Evolutionary conservation across 2,329 filamentous ascomycete genomes (phyloP), one percentile per base, ranked within the genome.

Genomic region (Diaporthe longicolla): DNA sequence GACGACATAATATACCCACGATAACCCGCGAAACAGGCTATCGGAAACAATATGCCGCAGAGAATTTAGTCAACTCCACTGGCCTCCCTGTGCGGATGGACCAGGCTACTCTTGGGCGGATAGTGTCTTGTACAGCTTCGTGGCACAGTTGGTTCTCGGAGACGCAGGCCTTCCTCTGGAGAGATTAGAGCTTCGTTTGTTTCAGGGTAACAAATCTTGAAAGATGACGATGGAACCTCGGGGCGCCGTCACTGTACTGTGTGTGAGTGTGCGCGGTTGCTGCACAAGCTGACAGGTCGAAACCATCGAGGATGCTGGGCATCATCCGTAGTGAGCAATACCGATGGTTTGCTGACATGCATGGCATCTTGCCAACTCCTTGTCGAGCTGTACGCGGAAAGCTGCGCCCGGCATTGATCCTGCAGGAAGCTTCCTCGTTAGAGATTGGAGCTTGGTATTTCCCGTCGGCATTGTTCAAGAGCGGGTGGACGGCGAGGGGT

Each of bases 1-100:
- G 32, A 66, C 29, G 63, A 54, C 63, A 68, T 50, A 68, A 40
- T 68, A 68, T 68, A 68, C 63, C 45, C 63, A 68, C 63, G 48
- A 54, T 21, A 54, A 68, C 63, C 48, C 63, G 48, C n/a, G n/a
- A 40, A 68, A 68, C 32, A 54, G 63, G 32, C 63, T 54, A 54
- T 40, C 45, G 63, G 63, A n/a, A 54, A 26, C 40, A 40, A 68
- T 37, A 54, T 54, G 21, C 32, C 63, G 37, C 48, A 40, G 32
- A 26, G 17, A 21, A 11, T 54, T 8, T 29, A 40, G 48, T 54
- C 35, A 54, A 29, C 48, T 40, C 32, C 32, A 2, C 63, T 24
- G 63, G 40, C 55, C 32, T n/a, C 19, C 58, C 19, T 48, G 26
- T 48, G 32, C 48, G 63, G 48, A 32, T 52, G 45, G 43, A 37